Evolutionary conservation across 2,329 filamentous ascomycete species (phyloP), one percentile per base, ranked within the genome.

Genomic region (Clarireedia hainanense): DNA sequence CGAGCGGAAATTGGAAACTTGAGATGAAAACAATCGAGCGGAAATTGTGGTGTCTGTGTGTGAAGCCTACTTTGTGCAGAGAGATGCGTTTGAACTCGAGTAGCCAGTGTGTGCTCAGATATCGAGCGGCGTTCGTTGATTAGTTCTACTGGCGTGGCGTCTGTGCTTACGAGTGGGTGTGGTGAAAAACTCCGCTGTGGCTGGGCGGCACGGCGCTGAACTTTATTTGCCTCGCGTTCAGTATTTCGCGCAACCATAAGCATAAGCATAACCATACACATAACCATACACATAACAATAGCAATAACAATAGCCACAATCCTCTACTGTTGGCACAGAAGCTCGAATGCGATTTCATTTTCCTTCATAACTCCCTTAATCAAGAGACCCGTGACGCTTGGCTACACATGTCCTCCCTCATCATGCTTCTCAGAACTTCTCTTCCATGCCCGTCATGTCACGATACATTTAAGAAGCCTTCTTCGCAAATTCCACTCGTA

Each of bases 401-500:
- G 30, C 14, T 34, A 34, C 10, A 34, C 30, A 34, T 12, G 10
- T 34, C 30, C 10, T 34, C 30, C 10, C 6, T 42, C 9, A n/a
- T n/a, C 7, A 42, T 2, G 39, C 9, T 42, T 17, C 23, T 46
- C 23, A n/a, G 42, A 26, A 23, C 4, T 46, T 24, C 20, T 24
- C 12, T 24, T 26, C 23, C 42, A 23, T 46, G 17, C 23, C 27
- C 30, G 30, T 34, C 30, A 34, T 34, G 30, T 47, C 43, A 15
- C 27, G 30, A 53, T 58, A 56, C 17, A 56, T 46, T 61, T 65
- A 70, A 58, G 61, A 60, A 57, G 81, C 79, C 76, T 85, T 86
- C 79, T 92, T 94, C 64, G 89, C 88, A 74, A 94, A 94, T 76
- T 94, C 89, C 63, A 94, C 89, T 71, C 87, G 81, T 68, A 94